Evolutionary conservation across 176 grass and related monocot genomes (phyloP).

Genomic region (Zea mays): Zm-B73-REFERENCE-NAM-5.0 NC_050104.1:147542001-147542500

Average conservation of each 20-base stretch:
- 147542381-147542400: conserved; percentile 62
- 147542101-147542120: not conserved
- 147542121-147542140: not conserved
- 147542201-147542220: conserved; percentile 61
- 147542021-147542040: conserved; percentile 60
- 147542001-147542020: conserved; percentile 25
- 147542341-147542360: conserved; percentile 47
- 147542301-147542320: conserved; percentile 20
- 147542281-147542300: not conserved
- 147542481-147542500: no score
- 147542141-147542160: conserved; percentile 49
- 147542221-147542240: not conserved
- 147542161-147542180: conserved; percentile 43
- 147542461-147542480: conserved; percentile 27
- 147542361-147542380: conserved; percentile 33
- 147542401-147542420: conserved; percentile 5
- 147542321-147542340: conserved; percentile 16
- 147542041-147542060: conserved; percentile 88
- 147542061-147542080: conserved; percentile 99
- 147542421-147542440: conserved; percentile 5
- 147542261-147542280: not conserved
- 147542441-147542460: conserved; percentile 41
- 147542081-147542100: conserved; percentile 69
- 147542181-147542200: conserved; percentile 44
- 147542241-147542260: not conserved